Evolutionary conservation across 2,329 filamentous ascomycete genomes (phyloP), one percentile per base, ranked within the genome.

Genomic region (Calonectria fujianensis): DNA sequence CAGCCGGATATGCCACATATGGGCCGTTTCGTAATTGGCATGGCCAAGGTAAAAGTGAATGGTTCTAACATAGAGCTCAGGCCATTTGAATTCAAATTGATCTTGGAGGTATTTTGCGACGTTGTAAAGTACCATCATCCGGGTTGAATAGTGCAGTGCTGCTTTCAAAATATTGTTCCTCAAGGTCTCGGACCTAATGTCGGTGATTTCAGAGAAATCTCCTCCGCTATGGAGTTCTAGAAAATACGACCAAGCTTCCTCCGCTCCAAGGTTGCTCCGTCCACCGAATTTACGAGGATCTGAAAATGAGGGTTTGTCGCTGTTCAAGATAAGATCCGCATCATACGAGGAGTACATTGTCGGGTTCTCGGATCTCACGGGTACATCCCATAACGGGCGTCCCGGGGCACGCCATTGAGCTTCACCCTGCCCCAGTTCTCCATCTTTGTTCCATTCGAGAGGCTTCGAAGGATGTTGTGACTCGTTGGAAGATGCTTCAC

Each of bases 1-100:
- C 27, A 91, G 80, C 7, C 83, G 85, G 6, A 87, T 50, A 76
- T 91, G 89, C 89, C 90, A 91, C 35, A 82, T 82, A 57, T 89
- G 71, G 10, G 85, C 87, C 59, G 84, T 80, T 1, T 83, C 81
- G 66, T 85, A 85, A 54, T 86, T 82, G 35, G 81, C 82, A 32
- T 83, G 84, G 1, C 80, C 82, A 7, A 91, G 82, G 61, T 87
- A 87, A 75, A 84, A 83, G 27, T 85, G 82, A 24, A 92, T 78
- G 16, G 88, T 78, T n/a, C 83, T 87, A n/a, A 82, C 80, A 76
- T 91, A 91, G 3, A 91, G 80, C 16, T 85, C 80, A 2, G 90
- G 90, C 90, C 89, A 91, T 51, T 80, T 81, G 16, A 85, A 85
- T 37, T 80, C 76, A 65, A 87, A 82, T 3, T 83, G 74, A 3